Conservation (phyloP, 768 basidiomycete species). For the Rhizopogon roseolus region DNA sequence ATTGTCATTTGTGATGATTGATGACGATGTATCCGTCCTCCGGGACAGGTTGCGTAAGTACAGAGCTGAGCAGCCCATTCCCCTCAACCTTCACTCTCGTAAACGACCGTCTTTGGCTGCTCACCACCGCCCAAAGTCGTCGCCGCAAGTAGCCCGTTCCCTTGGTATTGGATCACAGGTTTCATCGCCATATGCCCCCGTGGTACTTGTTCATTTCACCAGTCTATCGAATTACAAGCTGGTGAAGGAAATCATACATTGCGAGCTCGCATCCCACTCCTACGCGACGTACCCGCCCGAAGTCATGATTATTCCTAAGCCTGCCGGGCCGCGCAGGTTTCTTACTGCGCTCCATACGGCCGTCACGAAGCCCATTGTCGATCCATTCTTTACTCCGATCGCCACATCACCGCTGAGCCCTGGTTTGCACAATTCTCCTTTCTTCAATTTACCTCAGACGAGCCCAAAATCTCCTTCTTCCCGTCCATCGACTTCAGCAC, state of each 20-base stretch:
- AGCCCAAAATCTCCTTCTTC: conserved; percentile 40
- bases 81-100: conserved; percentile 38
- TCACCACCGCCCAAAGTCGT: conserved; percentile 74
- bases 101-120: conserved; percentile 67
- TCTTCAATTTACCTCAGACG: conserved; percentile 27
- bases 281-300: conserved; percentile 63
- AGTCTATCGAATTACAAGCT: conserved; percentile 84
- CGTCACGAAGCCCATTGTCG: conserved; percentile 77
- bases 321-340: conserved; percentile 90
- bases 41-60: conserved; percentile 68
- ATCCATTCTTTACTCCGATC: conserved; percentile 91
- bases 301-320: conserved; percentile 96
- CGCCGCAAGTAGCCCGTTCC: conserved; percentile 68
- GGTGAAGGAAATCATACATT: conserved; percentile 82
- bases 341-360: conserved; percentile 92
- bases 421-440: conserved; percentile 47
- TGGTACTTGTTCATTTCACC: conserved; percentile 80
- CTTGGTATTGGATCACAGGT: conserved; percentile 31
- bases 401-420: conserved; percentile 87
- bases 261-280: conserved; percentile 42
- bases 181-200: conserved; percentile 27
- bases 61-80: conserved; percentile 45
- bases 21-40: conserved; percentile 84
- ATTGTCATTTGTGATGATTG: conserved; percentile 80
- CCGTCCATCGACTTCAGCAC: conserved; percentile 39